Evolutionary conservation across 768 basidiomycete genomes (phyloP), one percentile per base, ranked within the genome.

Genomic region (Rhodotorula diobovata): DNA sequence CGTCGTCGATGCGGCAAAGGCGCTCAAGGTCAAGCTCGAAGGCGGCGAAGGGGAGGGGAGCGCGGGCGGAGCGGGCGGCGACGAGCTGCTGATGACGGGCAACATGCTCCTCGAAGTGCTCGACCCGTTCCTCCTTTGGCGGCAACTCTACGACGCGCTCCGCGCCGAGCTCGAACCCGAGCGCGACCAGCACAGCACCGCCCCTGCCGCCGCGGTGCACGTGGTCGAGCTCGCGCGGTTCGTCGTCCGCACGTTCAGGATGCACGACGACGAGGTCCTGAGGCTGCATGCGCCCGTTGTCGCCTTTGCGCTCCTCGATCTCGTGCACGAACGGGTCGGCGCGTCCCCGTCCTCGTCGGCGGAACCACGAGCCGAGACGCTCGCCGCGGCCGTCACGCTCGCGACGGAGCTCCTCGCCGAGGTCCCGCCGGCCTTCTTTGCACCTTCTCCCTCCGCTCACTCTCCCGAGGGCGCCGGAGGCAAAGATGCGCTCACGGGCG

Each of bases 91-190:
- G 25, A 87, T 90, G 84, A 93, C 93, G 1, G 92, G 91, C 1
- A 89, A 86, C 71, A 90, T 91, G 3, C 82, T 99, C 1, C 92
- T 94, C 74, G 94, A 98, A 80, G 89, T 90, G n/a, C 85, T 90
- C 25, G 96, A 99, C 70, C 96, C 93, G 6, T 86, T 86, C 64
- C 83, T 92, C 54, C 83, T 93, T 9, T 99, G 95, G 95, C 89
- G 87, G 75, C 85, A 87, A 57, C 77, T 99, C 0, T 83, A 91
- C n/a, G 23, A 11, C 55, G n/a, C 37, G 35, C 8, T 28, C 5
- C 55, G 23, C 35, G 14, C 11, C 21, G 55, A 35, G 3, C 21
- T 35, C 37, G 23, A 9, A 18, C 20, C 2, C 23, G 14, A 15
- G 11, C 55, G 21, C n/a, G n/a, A n/a, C n/a, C n/a, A n/a, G n/a